Base-by-base conservation (phyloP, 768 basidiomycete genomes). In the Russula compacta region DNA sequence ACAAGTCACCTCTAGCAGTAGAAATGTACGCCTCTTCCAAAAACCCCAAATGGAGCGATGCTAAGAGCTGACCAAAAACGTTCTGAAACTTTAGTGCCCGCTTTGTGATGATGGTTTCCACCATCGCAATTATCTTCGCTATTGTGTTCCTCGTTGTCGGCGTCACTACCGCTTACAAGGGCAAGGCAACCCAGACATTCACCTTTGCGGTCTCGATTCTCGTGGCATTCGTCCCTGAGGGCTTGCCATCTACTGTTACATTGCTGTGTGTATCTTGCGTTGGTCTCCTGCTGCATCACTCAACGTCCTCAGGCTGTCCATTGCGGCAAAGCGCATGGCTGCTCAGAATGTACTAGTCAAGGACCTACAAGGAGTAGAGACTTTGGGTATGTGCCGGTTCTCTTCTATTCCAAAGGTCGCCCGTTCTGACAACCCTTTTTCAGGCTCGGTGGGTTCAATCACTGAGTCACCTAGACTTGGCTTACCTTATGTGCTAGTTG, bases 301-400 rank as follows among this genome's bases (percentile, higher is more conserved):
- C 8, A 40, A 33, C 12, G 35, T 15, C 9, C 2, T 17, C 49
- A 75, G 74, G 17, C 68, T 87, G 6, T 85, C 84, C 5, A 85
- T 87, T 46, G 84, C 84, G 0, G 85, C 84, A 17, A 85, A 85
- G 70, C 76, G 85, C 35, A 86, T 87, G 84, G 84, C 85, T 1
- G 78, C 77, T 24, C 83, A 84, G 69, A 85, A 86, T 62, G 84
- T 87, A 6, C 74, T 87, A n/a, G 84, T 86, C 17, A 87, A 87
- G 65, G 83, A 85, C 66, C 69, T 87, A n/a, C 84, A 86, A 68
- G 84, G 84, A 44, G 84, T 87, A 0, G 85, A 87, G 69, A 86
- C 85, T 3, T 74, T 87, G 17, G 84, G 84, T 78, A 66, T 15
- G 17, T 47, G 1, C 33, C 44, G 19, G n/a, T 17, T 12, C 48